These are phyloP conservation scores for Trichophyton benhamiae DNA, from an alignment of 2,329 filamentous ascomycete species.

Conservation along the genomic window DNA sequence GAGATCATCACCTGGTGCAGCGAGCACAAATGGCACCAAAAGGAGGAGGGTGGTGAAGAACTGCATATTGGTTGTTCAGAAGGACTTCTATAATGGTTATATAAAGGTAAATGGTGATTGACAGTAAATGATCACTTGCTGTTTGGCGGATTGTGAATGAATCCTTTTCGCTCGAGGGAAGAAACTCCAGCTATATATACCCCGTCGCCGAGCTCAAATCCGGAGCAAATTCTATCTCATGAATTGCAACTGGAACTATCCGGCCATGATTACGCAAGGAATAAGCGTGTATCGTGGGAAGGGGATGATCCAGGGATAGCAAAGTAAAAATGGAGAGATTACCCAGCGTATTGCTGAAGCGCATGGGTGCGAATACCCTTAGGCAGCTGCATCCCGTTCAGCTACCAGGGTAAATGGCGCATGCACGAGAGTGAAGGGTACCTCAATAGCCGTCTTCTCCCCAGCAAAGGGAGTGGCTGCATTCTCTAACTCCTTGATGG, in stretches of 20 bases:
- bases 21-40: not conserved
- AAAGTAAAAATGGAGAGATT: not conserved
- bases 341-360: not conserved
- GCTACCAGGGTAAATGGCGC: not conserved
- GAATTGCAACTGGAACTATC: not conserved
- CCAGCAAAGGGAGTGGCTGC: not conserved
- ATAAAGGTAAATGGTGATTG: not conserved
- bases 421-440: not conserved
- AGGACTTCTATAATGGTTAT: not conserved
- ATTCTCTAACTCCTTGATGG: not conserved
- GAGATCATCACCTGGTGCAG: not conserved
- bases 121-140: not conserved
- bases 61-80: not conserved
- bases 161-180: not conserved
- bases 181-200: not conserved
- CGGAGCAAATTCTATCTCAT: not conserved
- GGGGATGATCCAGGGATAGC: not conserved
- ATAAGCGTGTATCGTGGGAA: not conserved
- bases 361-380: not conserved
- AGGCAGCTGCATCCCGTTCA: not conserved
- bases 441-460: not conserved
- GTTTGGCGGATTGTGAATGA: not conserved
- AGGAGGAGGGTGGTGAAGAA: not conserved
- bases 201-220: not conserved
- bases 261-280: not conserved